phyloP scores from a whole-genome alignment of 1,139 yeast genomes.

The Torulaspora globosa region DNA sequence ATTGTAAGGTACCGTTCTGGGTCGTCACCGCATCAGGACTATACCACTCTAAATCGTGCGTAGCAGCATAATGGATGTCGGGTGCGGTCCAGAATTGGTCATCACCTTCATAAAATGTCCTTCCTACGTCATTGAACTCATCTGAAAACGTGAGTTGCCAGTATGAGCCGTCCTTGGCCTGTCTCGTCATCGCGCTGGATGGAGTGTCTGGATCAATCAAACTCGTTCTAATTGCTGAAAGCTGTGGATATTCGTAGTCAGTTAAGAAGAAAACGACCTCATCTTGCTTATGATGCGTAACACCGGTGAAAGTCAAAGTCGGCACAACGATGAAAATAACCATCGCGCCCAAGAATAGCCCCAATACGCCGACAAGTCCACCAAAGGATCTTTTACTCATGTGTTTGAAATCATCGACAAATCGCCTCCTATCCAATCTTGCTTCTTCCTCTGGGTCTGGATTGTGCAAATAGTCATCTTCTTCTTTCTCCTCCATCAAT shows the following conservation, averaged over 20 bases:
- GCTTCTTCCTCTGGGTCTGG: conserved; percentile 92
- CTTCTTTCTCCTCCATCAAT: conserved; percentile 82
- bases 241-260: conserved; percentile 53
- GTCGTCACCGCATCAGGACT: conserved; percentile 78
- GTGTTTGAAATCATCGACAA: conserved; percentile 53
- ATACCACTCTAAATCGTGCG: conserved; percentile 83
- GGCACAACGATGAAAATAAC: conserved; percentile 68
- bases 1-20: conserved; percentile 55
- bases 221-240: conserved; percentile 57
- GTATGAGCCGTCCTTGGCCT: conserved; percentile 50
- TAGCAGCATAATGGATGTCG: conserved; percentile 74
- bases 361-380: conserved; percentile 55
- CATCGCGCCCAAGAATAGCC: conserved; percentile 56
- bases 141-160: conserved; percentile 78
- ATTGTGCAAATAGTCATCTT: conserved; percentile 86
- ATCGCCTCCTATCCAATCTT: conserved; percentile 61
- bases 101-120: conserved; percentile 78
- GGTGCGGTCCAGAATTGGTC: conserved; percentile 81
- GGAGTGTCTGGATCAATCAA: conserved; percentile 84
- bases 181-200: conserved; percentile 43
- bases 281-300: conserved; percentile 36
- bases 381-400: conserved; percentile 58
- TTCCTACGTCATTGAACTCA: conserved; percentile 77
- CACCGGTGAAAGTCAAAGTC: conserved; percentile 69
- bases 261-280: conserved; percentile 43